Evolutionary conservation across 164 flowering plant species (phyloP).

Genomic region (Magnolia sinica): DNA sequence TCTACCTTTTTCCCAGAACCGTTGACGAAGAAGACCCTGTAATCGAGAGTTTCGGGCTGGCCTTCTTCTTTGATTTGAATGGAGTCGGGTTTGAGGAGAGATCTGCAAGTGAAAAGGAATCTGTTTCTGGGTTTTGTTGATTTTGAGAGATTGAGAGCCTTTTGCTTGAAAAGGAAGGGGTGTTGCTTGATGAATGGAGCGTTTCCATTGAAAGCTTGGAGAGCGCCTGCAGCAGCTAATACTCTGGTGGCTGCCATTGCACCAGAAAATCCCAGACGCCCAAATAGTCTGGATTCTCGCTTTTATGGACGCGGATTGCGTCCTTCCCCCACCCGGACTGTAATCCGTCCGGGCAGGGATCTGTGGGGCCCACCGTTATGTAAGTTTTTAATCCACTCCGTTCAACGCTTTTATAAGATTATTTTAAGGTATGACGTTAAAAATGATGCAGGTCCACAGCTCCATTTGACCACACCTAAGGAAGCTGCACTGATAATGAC

Average conservation of each 20-base stretch:
- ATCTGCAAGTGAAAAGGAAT: slow-evolving; percentile 35
- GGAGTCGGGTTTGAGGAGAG: slow-evolving; percentile 60
- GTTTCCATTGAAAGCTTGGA: slow-evolving; percentile 3
- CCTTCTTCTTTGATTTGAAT: slow-evolving; percentile 70
- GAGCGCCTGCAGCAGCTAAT: slow-evolving; percentile 8
- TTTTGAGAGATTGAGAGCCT: background rate
- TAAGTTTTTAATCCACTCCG: too few relatives aligned
- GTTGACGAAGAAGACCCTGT: slow-evolving; percentile 72
- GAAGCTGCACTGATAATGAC: too few relatives aligned
- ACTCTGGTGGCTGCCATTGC: slow-evolving; percentile 17
- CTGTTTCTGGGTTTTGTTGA: background rate
- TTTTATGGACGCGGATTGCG: too few relatives aligned
- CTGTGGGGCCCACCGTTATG: too few relatives aligned
- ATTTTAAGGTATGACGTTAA: too few relatives aligned
- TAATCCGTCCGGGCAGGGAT: too few relatives aligned
- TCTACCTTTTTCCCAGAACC: slow-evolving; percentile 75
- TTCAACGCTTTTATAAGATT: too few relatives aligned
- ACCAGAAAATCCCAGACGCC: background rate
- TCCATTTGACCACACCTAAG: too few relatives aligned
- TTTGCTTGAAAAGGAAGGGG: background rate
- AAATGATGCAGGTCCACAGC: too few relatives aligned
- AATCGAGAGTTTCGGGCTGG: slow-evolving; percentile 79
- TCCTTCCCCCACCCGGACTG: too few relatives aligned
- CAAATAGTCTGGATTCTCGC: too few relatives aligned
- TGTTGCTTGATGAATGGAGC: background rate